Base-by-base conservation (phyloP, 176 grass and related monocot species). In the Areca catechu region DNA sequence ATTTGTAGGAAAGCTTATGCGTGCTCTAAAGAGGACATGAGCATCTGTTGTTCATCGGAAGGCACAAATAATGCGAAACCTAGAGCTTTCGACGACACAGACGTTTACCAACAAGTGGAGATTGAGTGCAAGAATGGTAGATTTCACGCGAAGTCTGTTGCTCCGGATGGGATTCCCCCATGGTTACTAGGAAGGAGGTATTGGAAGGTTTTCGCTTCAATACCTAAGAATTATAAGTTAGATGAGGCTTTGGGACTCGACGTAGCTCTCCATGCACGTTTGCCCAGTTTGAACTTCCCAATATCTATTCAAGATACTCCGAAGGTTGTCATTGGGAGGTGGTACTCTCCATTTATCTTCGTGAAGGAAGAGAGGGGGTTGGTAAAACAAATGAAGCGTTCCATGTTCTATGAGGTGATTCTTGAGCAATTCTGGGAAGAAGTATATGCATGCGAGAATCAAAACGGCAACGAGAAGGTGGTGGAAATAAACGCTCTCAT, bases 371-470 rank as follows among this genome's bases (percentile, higher is more conserved):
- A 21, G 15, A 0, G 24, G 9, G 17, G 53, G 4, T 68, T 68
- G 27, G 12, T 12, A 43, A 29, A 22, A 14, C 60, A 49, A 49
- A 63, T 63, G 60, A 63, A 63, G 37, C 60, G 34, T 49, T 28
- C 30, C 60, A 48, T 50, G 43, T 63, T 48, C 43, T 63, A 63
- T 16, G 19, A 49, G 29, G 21, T 63, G 4, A 48, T 19, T 16
- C 34, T 49, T 4, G 60, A 63, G 37, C 60, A 24, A 43, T 65
- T 24, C 12, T 79, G 74, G 68, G 67, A 79, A 34, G 20, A 58
- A 48, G 57, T 85, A 51, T 62, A 47, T 15, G 5, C 4, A 15
- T 16, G 37, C 3, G 65, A 54, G 51, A 54, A 55, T 1, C 1
- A 60, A 60, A 16, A 28, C 57, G 0, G 15, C 17, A n/a, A 67